Evolutionary conservation across 2,329 filamentous ascomycete species (phyloP).

Genomic region (Curvularia sp.): DNA sequence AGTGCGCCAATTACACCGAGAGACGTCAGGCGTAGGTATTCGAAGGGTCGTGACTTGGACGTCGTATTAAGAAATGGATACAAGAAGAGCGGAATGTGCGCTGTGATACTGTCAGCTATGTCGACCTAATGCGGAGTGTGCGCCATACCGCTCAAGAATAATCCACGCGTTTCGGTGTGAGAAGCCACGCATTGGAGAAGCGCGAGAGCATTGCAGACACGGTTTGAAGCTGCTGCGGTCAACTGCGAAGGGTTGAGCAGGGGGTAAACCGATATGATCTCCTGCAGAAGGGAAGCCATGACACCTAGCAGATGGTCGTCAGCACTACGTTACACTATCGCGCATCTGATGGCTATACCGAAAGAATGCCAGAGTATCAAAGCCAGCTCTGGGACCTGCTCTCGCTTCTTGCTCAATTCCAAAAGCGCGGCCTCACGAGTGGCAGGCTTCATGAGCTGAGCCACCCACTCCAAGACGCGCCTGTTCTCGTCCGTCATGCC

Average conservation of each 20-base stretch:
- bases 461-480: conserved; percentile 90
- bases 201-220: conserved; percentile 95
- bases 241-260: conserved; percentile 95
- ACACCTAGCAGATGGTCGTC: conserved; percentile 67
- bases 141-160: conserved; percentile 83
- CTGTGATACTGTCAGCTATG: conserved; percentile 56
- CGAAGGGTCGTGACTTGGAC: conserved; percentile 95
- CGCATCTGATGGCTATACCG: conserved; percentile 61
- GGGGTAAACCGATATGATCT: conserved; percentile 98
- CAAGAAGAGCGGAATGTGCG: conserved; percentile 95
- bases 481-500: conserved; percentile 87
- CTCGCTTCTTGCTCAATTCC: conserved; percentile 97
- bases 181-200: conserved; percentile 96
- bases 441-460: conserved; percentile 84
- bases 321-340: conserved; percentile 12
- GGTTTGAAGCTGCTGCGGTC: conserved; percentile 94
- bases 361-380: conserved; percentile 98
- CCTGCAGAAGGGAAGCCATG: conserved; percentile 96
- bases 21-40: conserved; percentile 94
- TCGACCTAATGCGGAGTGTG: not conserved
- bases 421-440: conserved; percentile 89
- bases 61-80: conserved; percentile 99
- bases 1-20: conserved; percentile 95
- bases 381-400: conserved; percentile 95
- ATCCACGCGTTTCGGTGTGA: conserved; percentile 91